Evolutionary conservation across 495 filamentous ascomycete genomes (phyloP).

Genomic region (Mytilinidion resinicola): DNA sequence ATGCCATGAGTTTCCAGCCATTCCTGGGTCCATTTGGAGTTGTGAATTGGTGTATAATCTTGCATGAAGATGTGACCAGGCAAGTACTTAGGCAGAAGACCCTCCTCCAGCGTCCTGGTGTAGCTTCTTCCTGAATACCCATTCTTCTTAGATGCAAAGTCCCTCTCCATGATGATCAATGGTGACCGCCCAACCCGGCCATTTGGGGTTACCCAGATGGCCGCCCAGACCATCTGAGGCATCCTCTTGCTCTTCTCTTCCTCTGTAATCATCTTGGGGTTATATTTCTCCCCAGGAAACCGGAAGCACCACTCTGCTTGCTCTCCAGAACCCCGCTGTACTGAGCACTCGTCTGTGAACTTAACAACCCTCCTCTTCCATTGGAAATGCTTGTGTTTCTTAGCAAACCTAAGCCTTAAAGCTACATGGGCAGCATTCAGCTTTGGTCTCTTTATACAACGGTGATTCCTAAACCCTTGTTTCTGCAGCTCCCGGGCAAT

Average conservation of each 20-base stretch:
- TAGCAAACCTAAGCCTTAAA: slow-evolving; percentile 1
- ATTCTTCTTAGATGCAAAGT: background rate
- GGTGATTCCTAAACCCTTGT: slow-evolving; percentile 4
- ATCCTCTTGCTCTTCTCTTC: slow-evolving; percentile 1
- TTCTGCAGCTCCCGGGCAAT: background rate
- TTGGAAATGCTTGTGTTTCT: background rate
- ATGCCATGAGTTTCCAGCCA: slow-evolving; percentile 8
- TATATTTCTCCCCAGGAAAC: slow-evolving; percentile 1
- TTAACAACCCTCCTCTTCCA: background rate
- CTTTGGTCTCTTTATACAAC: slow-evolving; percentile 1
- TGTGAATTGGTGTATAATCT: slow-evolving; percentile 19
- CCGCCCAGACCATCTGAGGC: slow-evolving; percentile 13
- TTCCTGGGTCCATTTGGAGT: background rate
- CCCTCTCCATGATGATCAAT: slow-evolving; percentile 9
- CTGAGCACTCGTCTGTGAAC: slow-evolving; percentile 15
- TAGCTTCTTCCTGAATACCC: too few species aligned
- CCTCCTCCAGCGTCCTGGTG: background rate
- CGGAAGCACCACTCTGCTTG: slow-evolving; percentile 8
- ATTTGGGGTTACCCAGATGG: background rate
- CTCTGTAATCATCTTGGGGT: slow-evolving; percentile 10
- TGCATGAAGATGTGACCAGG: slow-evolving; percentile 8
- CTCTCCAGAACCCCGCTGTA: slow-evolving; percentile 1
- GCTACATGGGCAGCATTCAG: background rate
- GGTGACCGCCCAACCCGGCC: slow-evolving; percentile 1
- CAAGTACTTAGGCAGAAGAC: background rate